Percentiles rank a stretch among this genome's conserved stretches.
phyloP scores from a whole-genome alignment of 768 basidiomycete species.

The Neoboletus magnificus region DNA sequence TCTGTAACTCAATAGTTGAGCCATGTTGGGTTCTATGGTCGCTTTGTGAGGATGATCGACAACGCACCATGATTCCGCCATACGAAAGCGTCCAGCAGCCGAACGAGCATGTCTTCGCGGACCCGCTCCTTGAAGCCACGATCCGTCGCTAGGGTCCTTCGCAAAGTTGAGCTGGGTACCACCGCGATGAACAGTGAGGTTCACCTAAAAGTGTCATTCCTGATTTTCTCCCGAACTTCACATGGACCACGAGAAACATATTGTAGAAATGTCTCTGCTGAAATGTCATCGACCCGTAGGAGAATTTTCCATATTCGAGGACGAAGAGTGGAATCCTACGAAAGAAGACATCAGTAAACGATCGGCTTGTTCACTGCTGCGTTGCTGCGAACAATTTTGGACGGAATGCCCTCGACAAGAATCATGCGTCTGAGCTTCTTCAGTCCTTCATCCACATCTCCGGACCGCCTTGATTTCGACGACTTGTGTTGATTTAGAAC shows the following conservation, averaged over 20 bases:
- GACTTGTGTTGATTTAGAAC: conserved; percentile 69
- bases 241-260: conserved; percentile 85
- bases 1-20: conserved; percentile 40
- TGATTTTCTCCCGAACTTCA: conserved; percentile 85
- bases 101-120: conserved; percentile 93
- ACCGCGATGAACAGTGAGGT: background rate
- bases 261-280: conserved; percentile 69
- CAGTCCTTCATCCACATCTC: conserved; percentile 75
- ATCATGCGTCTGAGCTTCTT: conserved; percentile 86
- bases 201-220: conserved; percentile 95
- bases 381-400: conserved; percentile 54
- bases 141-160: conserved; percentile 87
- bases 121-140: conserved; percentile 97
- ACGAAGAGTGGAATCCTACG: conserved; percentile 77
- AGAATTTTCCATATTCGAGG: conserved; percentile 95
- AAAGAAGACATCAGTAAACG: conserved; percentile 2
- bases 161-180: background rate
- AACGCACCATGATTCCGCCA: conserved; percentile 85
- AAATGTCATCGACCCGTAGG: conserved; percentile 73
- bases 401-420: conserved; percentile 88
- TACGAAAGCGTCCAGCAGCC: conserved; percentile 95
- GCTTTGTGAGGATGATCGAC: background rate
- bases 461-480: conserved; percentile 60
- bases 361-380: background rate
- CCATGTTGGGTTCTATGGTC: background rate